phyloP scores from a whole-genome alignment of 176 grass and related monocot species.

The Zoysia japonica region DNA sequence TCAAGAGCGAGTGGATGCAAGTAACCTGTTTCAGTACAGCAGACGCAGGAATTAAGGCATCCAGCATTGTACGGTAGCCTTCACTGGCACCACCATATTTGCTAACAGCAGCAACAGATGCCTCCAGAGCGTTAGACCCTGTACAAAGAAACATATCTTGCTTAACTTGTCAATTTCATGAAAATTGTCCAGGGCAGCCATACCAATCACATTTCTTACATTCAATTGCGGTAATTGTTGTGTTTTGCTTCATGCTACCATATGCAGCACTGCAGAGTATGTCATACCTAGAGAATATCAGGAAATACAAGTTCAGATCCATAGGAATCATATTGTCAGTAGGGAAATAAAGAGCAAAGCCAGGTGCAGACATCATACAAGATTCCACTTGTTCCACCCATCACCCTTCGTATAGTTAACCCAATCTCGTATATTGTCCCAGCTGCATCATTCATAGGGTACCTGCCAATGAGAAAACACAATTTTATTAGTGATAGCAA shows the following conservation, averaged over 20 bases:
- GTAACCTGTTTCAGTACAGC: constrained; percentile 68
- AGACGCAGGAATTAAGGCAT: constrained; percentile 96
- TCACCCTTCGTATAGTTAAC: constrained; percentile 73
- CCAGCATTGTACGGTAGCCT: constrained; percentile 94
- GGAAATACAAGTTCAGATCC: constrained; percentile 27
- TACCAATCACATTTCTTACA: constrained; percentile 56
- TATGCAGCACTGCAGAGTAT: constrained; percentile 99
- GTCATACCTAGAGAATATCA: constrained; percentile 68
- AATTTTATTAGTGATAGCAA: constrained; percentile 17
- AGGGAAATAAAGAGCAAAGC: constrained; percentile 4
- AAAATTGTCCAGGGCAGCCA: background rate
- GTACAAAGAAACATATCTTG: constrained; percentile 11
- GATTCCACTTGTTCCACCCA: constrained; percentile 99
- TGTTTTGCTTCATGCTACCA: constrained; percentile 78
- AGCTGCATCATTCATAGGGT: constrained; percentile 95
- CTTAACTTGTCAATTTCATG: constrained; percentile 30
- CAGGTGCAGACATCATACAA: constrained; percentile 55
- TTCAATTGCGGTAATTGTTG: constrained; percentile 64
- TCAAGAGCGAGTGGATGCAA: constrained; percentile 13
- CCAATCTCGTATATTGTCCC: constrained; percentile 95
- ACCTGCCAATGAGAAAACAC: constrained; percentile 58
- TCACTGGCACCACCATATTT: constrained; percentile 92
- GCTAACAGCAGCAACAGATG: constrained; percentile 81
- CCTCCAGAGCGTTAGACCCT: constrained; percentile 90
- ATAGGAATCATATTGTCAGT: constrained; percentile 20